Percentiles rank a stretch among this genome's conserved stretches.
Conservation (phyloP, 169 alveolate genomes). For the Cryptosporidium parvum region DNA sequence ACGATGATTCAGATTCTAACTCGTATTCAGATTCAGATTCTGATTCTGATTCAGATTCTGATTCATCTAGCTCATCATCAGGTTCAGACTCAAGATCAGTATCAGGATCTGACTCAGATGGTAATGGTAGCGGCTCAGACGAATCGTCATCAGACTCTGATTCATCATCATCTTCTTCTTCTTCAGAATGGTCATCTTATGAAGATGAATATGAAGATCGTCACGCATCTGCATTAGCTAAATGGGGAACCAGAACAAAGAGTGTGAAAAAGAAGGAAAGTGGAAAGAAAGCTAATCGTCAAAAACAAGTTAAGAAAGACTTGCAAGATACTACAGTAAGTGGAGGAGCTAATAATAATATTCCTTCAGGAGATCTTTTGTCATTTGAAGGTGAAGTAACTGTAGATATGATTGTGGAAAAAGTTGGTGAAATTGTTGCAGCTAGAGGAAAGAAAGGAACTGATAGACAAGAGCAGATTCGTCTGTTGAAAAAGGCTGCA, state of each 20-base stretch:
- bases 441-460: slow-evolving; percentile 90
- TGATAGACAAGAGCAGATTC: slow-evolving; percentile 87
- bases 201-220: slow-evolving; percentile 86
- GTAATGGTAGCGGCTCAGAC: slow-evolving; percentile 47
- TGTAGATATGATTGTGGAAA: slow-evolving; percentile 88
- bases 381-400: slow-evolving; percentile 85
- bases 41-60: background rate
- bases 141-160: slow-evolving; percentile 15
- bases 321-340: slow-evolving; percentile 62
- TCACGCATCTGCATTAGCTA: slow-evolving; percentile 87
- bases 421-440: slow-evolving; percentile 76
- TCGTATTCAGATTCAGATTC: slow-evolving; percentile 77
- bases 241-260: slow-evolving; percentile 87
- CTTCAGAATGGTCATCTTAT: slow-evolving; percentile 88
- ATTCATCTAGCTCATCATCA: background rate
- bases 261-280: slow-evolving; percentile 81
- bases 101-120: slow-evolving; percentile 40
- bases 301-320: slow-evolving; percentile 78
- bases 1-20: slow-evolving; percentile 80
- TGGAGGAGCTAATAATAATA: slow-evolving; percentile 80
- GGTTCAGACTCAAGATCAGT: background rate
- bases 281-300: slow-evolving; percentile 80
- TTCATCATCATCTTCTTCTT: slow-evolving; percentile 68
- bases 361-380: slow-evolving; percentile 83
- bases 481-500: slow-evolving; percentile 85